Base-by-base conservation (phyloP, 2,329 filamentous ascomycete species). In the Xylaria multiplex region DNA sequence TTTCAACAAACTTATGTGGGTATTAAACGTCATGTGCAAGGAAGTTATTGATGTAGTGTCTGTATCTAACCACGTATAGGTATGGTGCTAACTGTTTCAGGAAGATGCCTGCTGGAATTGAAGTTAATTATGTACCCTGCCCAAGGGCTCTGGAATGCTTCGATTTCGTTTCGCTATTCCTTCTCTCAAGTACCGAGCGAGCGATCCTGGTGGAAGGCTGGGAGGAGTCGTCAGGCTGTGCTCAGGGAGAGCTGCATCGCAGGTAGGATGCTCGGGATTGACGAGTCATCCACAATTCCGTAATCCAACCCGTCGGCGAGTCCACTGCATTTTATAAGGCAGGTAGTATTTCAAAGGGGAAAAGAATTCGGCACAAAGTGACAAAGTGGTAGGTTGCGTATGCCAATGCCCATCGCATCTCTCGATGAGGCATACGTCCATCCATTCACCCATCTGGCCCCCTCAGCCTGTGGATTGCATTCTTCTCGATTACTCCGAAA, bases 401-500 rank as follows among this genome's bases (percentile, higher is more conserved):
- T 48, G 45, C 22, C 11, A 8, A 48, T 24, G 14, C 13, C 37
- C 48, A 8, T 16, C 27, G 27, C 48, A 19, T 19, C 32, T 22
- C 6, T 30, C 52, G 27, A 24, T 42, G 52, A 55, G 35, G 19
- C 22, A 42, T 27, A 27, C 19, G 16, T 37, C 32, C 42, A 48
- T 55, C 59, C 52, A 59, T 52, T 24, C 32, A 49, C 32, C 57
- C 22, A n/a, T 32, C 45, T 37, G 40, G 14, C 40, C 40, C 32
- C n/a, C 30, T 45, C 48, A 55, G 16, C 49, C 40, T 52, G 59
- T 56, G 42, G 37, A 65, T 62, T 40, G 5, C n/a, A 32, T 53
- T 50, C 42, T 35, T 57, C 54, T 56, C 52, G n/a, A 57, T 62
- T 13, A 56, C 40, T 54, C 63, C 64, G 46, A 68, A 66, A 66